These are phyloP conservation scores for Phlebiopsis flavidoalba DNA, from an alignment of 768 basidiomycete species.

Conservation along the genomic window DNA sequence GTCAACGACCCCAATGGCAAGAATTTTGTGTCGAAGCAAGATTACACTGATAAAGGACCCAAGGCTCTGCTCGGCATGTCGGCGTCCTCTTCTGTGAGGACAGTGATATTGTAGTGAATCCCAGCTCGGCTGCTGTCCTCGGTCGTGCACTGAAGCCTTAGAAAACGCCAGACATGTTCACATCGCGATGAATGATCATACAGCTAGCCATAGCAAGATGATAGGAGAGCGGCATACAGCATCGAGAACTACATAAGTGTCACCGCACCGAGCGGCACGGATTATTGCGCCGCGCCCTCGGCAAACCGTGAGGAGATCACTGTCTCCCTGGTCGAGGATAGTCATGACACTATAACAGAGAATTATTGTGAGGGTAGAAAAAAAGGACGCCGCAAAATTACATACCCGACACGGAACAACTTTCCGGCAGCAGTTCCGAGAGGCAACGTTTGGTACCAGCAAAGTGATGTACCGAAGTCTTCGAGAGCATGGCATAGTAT, in stretches of 20 bases:
- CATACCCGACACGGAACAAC: conserved; percentile 95
- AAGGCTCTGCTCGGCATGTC: conserved; percentile 74
- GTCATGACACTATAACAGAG: conserved; percentile 82
- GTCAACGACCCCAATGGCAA: conserved; percentile 54
- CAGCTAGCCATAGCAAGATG: conserved; percentile 1
- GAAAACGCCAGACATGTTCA: too few species aligned
- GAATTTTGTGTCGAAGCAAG: conserved; percentile 75
- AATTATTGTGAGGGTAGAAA: not conserved
- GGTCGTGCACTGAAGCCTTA: not conserved
- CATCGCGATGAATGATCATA: not conserved
- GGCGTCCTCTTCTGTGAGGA: conserved; percentile 59
- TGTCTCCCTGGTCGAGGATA: conserved; percentile 92
- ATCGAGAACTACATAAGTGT: conserved; percentile 6
- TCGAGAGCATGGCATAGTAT: conserved; percentile 99
- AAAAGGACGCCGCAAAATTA: conserved; percentile 12
- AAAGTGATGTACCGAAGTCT: conserved; percentile 98
- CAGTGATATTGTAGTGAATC: conserved; percentile 5
- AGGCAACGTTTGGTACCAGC: conserved; percentile 94
- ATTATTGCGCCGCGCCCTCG: conserved; percentile 64
- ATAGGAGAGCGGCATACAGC: conserved; percentile 7
- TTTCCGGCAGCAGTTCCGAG: conserved; percentile 99
- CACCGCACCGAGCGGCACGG: not conserved
- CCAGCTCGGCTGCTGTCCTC: not conserved
- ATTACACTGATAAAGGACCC: conserved; percentile 71
- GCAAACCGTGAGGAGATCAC: conserved; percentile 88